phyloP scores from a whole-genome alignment of 345 rosid genomes.

The Heritiera fomes region DNA sequence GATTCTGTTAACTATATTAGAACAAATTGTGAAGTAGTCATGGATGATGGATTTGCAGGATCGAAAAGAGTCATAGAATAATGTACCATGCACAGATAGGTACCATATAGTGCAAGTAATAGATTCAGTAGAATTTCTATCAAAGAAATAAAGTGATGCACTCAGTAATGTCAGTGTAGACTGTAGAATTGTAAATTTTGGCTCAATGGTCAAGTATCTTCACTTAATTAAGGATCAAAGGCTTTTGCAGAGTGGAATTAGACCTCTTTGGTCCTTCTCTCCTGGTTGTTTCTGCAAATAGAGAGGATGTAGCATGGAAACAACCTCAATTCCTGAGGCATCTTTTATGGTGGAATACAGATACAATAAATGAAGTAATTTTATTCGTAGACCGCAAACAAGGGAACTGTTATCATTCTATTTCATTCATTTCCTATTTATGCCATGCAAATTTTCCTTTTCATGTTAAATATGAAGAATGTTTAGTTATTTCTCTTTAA shows the following conservation, averaged over 20 bases:
- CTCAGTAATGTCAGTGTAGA: background rate
- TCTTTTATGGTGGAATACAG: background rate
- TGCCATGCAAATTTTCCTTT: background rate
- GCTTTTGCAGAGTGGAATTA: background rate
- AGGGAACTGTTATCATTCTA: background rate
- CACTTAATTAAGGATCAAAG: background rate
- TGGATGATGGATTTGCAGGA: background rate
- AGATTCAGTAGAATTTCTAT: background rate
- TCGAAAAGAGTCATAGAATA: background rate
- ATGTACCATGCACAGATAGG: background rate
- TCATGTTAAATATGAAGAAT: background rate
- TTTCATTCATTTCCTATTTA: conserved; percentile 1
- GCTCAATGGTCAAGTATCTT: conserved; percentile 9
- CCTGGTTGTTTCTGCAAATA: background rate
- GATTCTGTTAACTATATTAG: background rate
- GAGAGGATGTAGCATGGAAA: background rate
- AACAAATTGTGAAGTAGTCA: background rate
- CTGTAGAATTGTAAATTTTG: background rate
- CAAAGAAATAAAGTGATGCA: background rate
- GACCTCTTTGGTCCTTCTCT: background rate
- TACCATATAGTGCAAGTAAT: background rate
- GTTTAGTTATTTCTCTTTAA: background rate
- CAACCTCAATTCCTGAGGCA: background rate
- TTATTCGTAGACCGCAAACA: background rate
- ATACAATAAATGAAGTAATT: background rate